These are phyloP conservation scores for Rhizoclosmatium globosum DNA, from an alignment of 192 early-diverging fungal species.

Conservation along the genomic window DNA sequence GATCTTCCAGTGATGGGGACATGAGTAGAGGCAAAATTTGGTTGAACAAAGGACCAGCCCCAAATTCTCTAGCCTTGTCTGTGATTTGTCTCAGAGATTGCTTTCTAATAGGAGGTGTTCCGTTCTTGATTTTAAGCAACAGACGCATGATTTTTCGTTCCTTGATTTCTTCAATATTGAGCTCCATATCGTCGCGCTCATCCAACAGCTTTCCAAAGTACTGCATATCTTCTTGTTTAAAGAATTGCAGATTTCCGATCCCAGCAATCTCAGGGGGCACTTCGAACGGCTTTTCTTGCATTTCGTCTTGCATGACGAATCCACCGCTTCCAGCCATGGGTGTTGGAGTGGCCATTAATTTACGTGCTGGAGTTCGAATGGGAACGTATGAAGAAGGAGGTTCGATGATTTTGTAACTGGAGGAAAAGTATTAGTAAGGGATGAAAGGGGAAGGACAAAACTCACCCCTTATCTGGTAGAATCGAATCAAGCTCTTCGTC, in stretches of 20 bases:
- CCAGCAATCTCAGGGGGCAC: conserved; percentile 90
- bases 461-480: conserved; percentile 82
- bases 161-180: conserved; percentile 88
- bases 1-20: conserved; percentile 97
- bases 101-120: conserved; percentile 94
- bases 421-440: not conserved
- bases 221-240: conserved; percentile 98
- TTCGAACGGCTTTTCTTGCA: conserved; percentile 55
- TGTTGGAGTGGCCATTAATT: conserved; percentile 93
- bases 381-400: conserved; percentile 88
- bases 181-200: conserved; percentile 76
- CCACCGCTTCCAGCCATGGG: conserved; percentile 77
- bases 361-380: conserved; percentile 95
- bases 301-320: conserved; percentile 90
- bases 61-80: conserved; percentile 95
- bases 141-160: conserved; percentile 97
- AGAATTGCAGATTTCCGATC: conserved; percentile 82
- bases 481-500: conserved; percentile 97
- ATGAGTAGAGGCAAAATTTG: conserved; percentile 96
- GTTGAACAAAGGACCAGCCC: conserved; percentile 93
- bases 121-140: conserved; percentile 99
- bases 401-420: conserved; percentile 84
- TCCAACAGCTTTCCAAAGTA: conserved; percentile 93
- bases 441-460: not conserved
- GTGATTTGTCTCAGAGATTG: conserved; percentile 92